phyloP scores from a whole-genome alignment of 495 filamentous ascomycete genomes.

The Neurospora sp. region DNA sequence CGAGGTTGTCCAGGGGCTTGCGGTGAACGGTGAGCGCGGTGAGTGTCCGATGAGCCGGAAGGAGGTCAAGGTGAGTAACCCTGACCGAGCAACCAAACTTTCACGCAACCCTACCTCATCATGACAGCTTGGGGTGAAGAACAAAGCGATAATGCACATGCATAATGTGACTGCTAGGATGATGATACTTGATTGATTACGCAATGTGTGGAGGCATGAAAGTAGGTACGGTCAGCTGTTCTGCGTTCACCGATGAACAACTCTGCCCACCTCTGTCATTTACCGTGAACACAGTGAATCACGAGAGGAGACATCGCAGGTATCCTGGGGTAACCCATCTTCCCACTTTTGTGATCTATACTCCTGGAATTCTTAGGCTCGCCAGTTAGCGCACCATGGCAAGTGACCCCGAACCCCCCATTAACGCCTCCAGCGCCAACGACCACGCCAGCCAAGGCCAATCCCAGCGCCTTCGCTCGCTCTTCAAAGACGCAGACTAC shows the following conservation, averaged over 20 bases:
- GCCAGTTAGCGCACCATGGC: background rate
- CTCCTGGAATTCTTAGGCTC: background rate
- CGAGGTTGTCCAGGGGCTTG: background rate
- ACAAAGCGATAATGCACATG: background rate
- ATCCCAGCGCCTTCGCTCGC: constrained; percentile 9
- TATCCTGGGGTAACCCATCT: no score
- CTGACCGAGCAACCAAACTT: background rate
- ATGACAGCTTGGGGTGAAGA: background rate
- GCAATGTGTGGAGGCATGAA: background rate
- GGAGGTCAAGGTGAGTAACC: background rate
- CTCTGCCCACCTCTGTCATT: background rate
- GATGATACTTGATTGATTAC: background rate
- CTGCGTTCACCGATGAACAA: background rate
- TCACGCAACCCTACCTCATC: background rate
- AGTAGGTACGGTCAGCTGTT: background rate
- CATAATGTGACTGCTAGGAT: background rate
- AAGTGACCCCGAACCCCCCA: background rate
- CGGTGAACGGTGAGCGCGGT: background rate
- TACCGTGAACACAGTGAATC: background rate
- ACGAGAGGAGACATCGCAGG: background rate
- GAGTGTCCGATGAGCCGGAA: background rate
- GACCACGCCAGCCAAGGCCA: background rate
- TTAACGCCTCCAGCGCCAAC: background rate
- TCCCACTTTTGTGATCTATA: background rate
- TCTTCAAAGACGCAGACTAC: constrained; percentile 11